Evolutionary conservation across 768 basidiomycete species (phyloP).

Genomic region (Calvatia gigantea): DNA sequence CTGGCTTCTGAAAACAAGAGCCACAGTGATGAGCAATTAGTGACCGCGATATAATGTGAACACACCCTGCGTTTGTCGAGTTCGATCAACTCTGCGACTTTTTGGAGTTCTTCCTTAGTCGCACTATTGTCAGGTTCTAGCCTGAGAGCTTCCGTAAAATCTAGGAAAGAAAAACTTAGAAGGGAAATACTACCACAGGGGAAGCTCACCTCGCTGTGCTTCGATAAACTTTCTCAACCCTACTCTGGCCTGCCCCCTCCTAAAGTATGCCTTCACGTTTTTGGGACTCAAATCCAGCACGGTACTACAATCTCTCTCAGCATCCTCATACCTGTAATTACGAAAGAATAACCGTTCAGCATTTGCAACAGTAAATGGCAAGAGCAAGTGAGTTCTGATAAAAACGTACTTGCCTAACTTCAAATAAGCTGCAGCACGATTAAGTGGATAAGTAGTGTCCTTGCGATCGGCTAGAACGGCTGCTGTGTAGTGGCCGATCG

Average conservation of each 20-base stretch:
- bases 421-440: constrained; percentile 89
- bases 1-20: constrained; percentile 22
- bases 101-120: constrained; percentile 60
- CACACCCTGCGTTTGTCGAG: constrained; percentile 33
- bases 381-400: background rate
- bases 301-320: constrained; percentile 73
- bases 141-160: constrained; percentile 53
- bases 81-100: constrained; percentile 38
- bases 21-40: background rate
- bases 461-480: constrained; percentile 69
- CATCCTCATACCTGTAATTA: constrained; percentile 63
- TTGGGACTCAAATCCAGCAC: constrained; percentile 50
- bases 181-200: constrained; percentile 1
- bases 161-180: constrained; percentile 32
- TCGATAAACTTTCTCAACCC: constrained; percentile 51
- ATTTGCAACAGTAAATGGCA: background rate
- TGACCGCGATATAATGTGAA: background rate
- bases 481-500: constrained; percentile 83
- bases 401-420: constrained; percentile 90
- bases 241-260: constrained; percentile 70
- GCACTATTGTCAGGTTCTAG: constrained; percentile 64
- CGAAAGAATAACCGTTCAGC: constrained; percentile 13
- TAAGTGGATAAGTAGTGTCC: constrained; percentile 80
- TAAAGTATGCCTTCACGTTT: constrained; percentile 79
- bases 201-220: constrained; percentile 56